Conservation (phyloP, 179 eudicot species). For the Heliamphora pulchella region DNA sequence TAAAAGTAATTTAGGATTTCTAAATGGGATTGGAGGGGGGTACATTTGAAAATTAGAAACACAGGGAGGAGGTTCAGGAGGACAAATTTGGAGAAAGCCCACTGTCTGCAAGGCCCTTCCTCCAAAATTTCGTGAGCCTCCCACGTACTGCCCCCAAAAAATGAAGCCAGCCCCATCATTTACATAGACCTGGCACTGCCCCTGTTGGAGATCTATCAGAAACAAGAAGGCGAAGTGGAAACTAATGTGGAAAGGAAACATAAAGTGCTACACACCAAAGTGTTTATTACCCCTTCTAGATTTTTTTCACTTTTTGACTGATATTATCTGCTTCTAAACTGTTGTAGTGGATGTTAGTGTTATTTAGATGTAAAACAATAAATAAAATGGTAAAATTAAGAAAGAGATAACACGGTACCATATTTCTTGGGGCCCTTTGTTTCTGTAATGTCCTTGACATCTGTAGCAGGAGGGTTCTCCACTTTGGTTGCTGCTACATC, state of each 20-base stretch:
- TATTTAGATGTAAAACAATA: not conserved
- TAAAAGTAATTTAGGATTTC: too few relatives aligned
- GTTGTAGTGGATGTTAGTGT: not conserved
- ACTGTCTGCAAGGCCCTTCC: not conserved
- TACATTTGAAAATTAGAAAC: too few relatives aligned
- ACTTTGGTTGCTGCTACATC: conserved; percentile 48
- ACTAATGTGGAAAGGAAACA: not conserved
- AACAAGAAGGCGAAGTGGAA: not conserved
- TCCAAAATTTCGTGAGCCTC: not conserved
- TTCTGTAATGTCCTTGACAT: conserved; percentile 39
- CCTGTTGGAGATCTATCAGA: not conserved
- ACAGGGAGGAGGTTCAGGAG: not conserved
- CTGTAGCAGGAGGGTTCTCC: conserved; percentile 38
- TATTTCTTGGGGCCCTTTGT: conserved; percentile 39
- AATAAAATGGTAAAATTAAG: not conserved
- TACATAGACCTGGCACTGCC: not conserved
- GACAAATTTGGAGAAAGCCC: not conserved
- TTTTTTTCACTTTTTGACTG: too few relatives aligned
- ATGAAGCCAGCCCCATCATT: not conserved
- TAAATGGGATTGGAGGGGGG: too few relatives aligned
- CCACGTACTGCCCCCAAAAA: not conserved
- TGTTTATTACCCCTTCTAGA: not conserved
- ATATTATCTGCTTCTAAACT: not conserved
- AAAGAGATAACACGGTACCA: conserved; percentile 33
- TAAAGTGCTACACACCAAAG: not conserved